These are phyloP conservation scores for Starmera quercuum DNA, from an alignment of 805 yeast genomes.

Conservation along the genomic window DNA sequence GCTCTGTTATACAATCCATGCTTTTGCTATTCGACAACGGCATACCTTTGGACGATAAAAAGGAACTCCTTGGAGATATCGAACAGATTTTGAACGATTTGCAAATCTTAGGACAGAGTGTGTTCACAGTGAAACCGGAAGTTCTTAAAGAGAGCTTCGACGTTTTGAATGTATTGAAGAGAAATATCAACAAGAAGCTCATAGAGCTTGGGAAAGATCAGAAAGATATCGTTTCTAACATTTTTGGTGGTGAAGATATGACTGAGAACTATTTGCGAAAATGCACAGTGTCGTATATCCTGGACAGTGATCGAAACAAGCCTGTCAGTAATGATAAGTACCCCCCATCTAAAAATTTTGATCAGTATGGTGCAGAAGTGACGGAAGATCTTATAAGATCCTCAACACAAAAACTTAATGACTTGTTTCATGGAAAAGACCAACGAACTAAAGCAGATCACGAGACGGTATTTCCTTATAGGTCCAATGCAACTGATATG, in stretches of 20 bases:
- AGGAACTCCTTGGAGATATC: conserved; percentile 17
- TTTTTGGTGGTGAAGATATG: conserved; percentile 23
- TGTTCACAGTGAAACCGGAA: conserved; percentile 19
- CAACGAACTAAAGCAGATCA: too few species aligned
- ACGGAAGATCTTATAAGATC: not conserved
- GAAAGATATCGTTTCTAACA: conserved; percentile 22
- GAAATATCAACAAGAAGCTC: conserved; percentile 16
- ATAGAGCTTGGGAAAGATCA: conserved; percentile 20
- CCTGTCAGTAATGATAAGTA: not conserved
- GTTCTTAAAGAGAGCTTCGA: conserved; percentile 20
- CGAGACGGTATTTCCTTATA: too few species aligned
- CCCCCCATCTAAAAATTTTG: too few species aligned
- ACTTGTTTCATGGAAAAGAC: too few species aligned
- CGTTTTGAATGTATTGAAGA: conserved; percentile 18
- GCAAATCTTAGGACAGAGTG: conserved; percentile 16
- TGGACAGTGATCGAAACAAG: conserved; percentile 8
- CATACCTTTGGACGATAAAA: conserved; percentile 12
- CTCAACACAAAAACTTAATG: not conserved
- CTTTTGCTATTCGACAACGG: conserved; percentile 17
- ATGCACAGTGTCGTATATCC: conserved; percentile 20
- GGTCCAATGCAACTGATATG: too few species aligned
- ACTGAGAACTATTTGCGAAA: conserved; percentile 22
- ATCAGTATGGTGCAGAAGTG: not conserved
- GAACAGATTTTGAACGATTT: conserved; percentile 19
- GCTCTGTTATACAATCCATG: conserved; percentile 25